Evolutionary conservation across 495 filamentous ascomycete genomes (phyloP).

Genomic region (Penicillium soppii): DNA sequence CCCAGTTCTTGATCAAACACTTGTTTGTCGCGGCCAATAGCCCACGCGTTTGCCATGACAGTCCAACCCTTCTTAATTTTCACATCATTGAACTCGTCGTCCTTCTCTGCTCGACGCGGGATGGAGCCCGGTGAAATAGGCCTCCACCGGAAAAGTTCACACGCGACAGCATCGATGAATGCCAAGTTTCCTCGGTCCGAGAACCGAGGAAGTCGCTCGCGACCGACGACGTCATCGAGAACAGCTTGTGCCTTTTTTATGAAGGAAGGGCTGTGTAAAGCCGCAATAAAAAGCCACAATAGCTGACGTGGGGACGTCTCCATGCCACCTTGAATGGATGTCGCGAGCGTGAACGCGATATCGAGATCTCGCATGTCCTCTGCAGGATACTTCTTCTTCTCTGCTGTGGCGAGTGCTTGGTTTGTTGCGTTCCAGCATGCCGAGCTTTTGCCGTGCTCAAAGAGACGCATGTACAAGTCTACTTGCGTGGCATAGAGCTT

Average conservation of each 20-base stretch:
- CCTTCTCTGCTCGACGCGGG: conserved; percentile 50
- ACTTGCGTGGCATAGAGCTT: conserved; percentile 23
- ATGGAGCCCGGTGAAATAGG: conserved; percentile 36
- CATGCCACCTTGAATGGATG: conserved; percentile 30
- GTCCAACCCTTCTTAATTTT: conserved; percentile 51
- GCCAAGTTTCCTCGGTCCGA: conserved; percentile 25
- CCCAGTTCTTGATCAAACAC: conserved; percentile 25
- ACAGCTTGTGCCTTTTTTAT: conserved; percentile 26
- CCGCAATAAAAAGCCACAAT: conserved; percentile 31
- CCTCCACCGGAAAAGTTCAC: conserved; percentile 39
- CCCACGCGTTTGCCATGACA: conserved; percentile 56
- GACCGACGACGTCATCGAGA: conserved; percentile 35
- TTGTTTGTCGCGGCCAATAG: conserved; percentile 23
- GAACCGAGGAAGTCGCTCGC: conserved; percentile 26
- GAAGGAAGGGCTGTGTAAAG: conserved; percentile 16
- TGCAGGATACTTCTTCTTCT: conserved; percentile 18
- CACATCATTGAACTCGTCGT: conserved; percentile 50
- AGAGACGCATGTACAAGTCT: conserved; percentile 27
- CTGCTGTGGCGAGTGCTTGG: conserved; percentile 22
- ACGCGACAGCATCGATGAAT: conserved; percentile 31
- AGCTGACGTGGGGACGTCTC: conserved; percentile 32
- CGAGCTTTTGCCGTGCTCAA: conserved; percentile 18
- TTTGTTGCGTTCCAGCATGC: conserved; percentile 31
- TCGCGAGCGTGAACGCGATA: conserved; percentile 30
- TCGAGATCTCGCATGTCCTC: conserved; percentile 21